Evolutionary conservation across 352 stramenopile genomes (phyloP).

Genomic region (Phytophthora rubi): DNA sequence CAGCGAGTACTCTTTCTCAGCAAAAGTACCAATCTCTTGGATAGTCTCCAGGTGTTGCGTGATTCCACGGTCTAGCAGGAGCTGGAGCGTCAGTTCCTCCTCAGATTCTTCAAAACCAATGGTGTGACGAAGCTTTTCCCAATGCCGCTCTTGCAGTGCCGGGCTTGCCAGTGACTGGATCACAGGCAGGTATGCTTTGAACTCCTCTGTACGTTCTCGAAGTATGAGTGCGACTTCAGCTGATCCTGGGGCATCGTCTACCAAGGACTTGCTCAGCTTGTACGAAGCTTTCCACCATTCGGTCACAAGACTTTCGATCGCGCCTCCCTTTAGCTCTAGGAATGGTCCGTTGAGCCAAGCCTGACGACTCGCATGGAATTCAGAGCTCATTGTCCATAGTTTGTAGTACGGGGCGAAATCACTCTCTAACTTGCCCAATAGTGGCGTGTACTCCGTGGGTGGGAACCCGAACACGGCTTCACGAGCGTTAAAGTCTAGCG

Average conservation of each 20-base stretch:
- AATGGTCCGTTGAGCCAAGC: conserved; percentile 94
- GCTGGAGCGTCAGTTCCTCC: conserved; percentile 84
- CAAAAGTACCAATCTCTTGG: conserved; percentile 89
- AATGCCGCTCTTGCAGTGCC: conserved; percentile 93
- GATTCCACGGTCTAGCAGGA: conserved; percentile 85
- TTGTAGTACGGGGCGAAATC: conserved; percentile 94
- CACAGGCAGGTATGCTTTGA: conserved; percentile 92
- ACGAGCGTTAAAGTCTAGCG: conserved; percentile 92
- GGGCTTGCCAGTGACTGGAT: conserved; percentile 93
- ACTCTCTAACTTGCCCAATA: conserved; percentile 83
- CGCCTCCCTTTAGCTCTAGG: conserved; percentile 85
- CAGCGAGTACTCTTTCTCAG: conserved; percentile 96
- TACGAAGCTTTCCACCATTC: conserved; percentile 95
- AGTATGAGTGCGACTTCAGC: conserved; percentile 89
- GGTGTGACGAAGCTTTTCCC: conserved; percentile 89
- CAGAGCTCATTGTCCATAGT: conserved; percentile 95
- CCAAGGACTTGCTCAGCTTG: conserved; percentile 91
- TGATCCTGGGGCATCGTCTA: conserved; percentile 88
- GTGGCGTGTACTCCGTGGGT: conserved; percentile 89
- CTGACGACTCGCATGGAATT: conserved; percentile 92
- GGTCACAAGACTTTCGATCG: conserved; percentile 91
- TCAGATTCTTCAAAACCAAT: conserved; percentile 89
- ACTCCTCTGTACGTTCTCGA: conserved; percentile 92
- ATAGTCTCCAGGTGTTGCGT: conserved; percentile 91
- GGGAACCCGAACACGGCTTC: conserved; percentile 95